A percentile compares a stretch with the other conserved stretches of the same genome.
These are phyloP conservation scores for Colletotrichum spinosum DNA, from an alignment of 2,329 filamentous ascomycete species.

Conservation along the genomic window DNA sequence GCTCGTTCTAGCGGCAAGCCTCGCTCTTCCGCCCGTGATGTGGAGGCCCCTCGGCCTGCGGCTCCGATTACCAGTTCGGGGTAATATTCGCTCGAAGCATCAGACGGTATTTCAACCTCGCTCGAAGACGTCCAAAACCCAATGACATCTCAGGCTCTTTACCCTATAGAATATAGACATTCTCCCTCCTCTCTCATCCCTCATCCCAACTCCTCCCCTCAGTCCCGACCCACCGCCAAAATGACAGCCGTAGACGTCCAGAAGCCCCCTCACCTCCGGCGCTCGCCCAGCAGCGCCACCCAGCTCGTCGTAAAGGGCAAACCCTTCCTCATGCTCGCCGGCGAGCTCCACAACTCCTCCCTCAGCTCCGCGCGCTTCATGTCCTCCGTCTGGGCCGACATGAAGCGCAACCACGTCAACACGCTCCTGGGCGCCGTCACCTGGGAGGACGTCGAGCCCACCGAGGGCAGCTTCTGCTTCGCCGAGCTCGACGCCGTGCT, in stretches of 20 bases:
- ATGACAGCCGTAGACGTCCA: constrained; percentile 31
- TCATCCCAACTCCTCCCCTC: background rate
- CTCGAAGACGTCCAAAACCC: background rate
- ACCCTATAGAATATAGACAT: background rate
- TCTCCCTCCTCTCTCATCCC: background rate
- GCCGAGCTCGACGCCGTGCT: constrained; percentile 49
- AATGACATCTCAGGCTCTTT: background rate
- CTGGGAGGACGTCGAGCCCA: constrained; percentile 52
- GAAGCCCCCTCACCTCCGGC: constrained; percentile 38
- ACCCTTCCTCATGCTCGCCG: constrained; percentile 50
- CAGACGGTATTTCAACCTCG: constrained; percentile 20
- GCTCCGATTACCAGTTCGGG: constrained; percentile 14
- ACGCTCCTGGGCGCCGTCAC: constrained; percentile 50
- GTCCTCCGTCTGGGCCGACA: constrained; percentile 44
- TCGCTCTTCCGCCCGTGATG: background rate
- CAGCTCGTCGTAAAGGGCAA: constrained; percentile 52
- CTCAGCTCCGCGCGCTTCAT: constrained; percentile 49
- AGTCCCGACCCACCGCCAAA: background rate
- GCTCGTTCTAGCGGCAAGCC: background rate
- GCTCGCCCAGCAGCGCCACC: constrained; percentile 42
- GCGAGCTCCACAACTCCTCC: constrained; percentile 52
- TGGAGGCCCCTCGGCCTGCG: background rate
- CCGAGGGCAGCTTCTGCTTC: constrained; percentile 50
- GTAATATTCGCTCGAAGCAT: constrained; percentile 18
- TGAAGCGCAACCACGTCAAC: constrained; percentile 50